Percentiles rank a stretch among this genome's conserved stretches.
These are phyloP conservation scores for Neurospora crassa DNA, from an alignment of 2,329 filamentous ascomycete species.

Conservation along the genomic window DNA sequence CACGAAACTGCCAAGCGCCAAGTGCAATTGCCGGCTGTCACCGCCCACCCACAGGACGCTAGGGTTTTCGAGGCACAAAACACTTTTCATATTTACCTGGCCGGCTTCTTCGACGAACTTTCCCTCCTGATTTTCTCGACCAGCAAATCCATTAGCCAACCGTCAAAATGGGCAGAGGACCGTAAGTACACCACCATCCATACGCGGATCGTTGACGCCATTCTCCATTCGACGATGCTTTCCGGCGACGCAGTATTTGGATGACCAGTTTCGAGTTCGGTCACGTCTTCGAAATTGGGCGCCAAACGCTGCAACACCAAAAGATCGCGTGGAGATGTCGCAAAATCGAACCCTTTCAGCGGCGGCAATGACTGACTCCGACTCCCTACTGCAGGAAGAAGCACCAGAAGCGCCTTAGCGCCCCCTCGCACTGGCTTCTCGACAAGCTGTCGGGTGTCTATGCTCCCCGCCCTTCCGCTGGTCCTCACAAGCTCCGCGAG, in stretches of 20 bases:
- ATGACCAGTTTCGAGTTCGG: neutral
- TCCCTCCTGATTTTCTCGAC: conserved; percentile 20
- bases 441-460: conserved; percentile 97
- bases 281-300: neutral
- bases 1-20: neutral
- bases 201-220: neutral
- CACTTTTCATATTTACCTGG: conserved; percentile 16
- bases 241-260: neutral
- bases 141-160: conserved; percentile 24
- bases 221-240: neutral
- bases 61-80: conserved; percentile 21
- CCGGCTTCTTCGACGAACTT: conserved; percentile 13
- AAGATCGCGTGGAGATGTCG: neutral
- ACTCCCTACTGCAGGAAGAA: conserved; percentile 61
- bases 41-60: conserved; percentile 16
- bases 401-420: conserved; percentile 99
- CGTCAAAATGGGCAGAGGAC: conserved; percentile 39
- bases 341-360: neutral
- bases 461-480: conserved; percentile 60
- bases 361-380: conserved; percentile 19
- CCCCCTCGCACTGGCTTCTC: conserved; percentile 98
- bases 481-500: conserved; percentile 99
- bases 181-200: conserved; percentile 33
- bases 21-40: conserved; percentile 9
- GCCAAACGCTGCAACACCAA: neutral